These are phyloP conservation scores for Kodamaea kakaduensis DNA, from an alignment of 805 yeast genomes.

Conservation along the genomic window DNA sequence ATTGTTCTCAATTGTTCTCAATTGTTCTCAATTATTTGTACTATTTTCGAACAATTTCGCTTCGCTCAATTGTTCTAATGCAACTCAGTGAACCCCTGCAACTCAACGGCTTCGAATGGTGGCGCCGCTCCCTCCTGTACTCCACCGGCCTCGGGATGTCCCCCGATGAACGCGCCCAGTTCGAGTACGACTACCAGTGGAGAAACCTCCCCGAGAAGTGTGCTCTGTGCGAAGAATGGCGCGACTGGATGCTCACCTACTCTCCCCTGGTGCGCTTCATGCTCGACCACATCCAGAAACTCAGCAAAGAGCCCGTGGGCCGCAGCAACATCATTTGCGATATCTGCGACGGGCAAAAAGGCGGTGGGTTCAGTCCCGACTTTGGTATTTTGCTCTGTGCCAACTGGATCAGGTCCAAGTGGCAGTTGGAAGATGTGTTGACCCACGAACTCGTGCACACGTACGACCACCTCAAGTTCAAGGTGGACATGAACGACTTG, in stretches of 20 bases:
- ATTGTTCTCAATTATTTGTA: too few species aligned
- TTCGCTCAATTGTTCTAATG: too few species aligned
- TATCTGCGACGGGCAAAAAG: constrained; percentile 71
- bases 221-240: constrained; percentile 62
- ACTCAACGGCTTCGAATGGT: constrained; percentile 66
- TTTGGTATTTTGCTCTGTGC: constrained; percentile 84
- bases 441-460: constrained; percentile 93
- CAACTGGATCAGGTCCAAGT: constrained; percentile 66
- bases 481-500: constrained; percentile 79
- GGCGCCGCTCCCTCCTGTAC: constrained; percentile 70
- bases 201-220: constrained; percentile 52
- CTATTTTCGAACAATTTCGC: too few species aligned
- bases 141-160: constrained; percentile 65
- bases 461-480: constrained; percentile 83
- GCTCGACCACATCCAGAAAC: constrained; percentile 74
- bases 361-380: constrained; percentile 94
- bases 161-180: constrained; percentile 48
- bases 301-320: constrained; percentile 40
- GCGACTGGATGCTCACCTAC: constrained; percentile 74
- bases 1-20: too few species aligned
- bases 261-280: constrained; percentile 86
- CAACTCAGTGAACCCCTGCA: constrained; percentile 21
- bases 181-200: constrained; percentile 53
- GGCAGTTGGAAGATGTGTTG: constrained; percentile 85
- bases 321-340: constrained; percentile 66